Evolutionary conservation across 495 filamentous ascomycete species (phyloP), one percentile per base, ranked within the genome.

Genomic region (Trichoderma orchidacearum): DNA sequence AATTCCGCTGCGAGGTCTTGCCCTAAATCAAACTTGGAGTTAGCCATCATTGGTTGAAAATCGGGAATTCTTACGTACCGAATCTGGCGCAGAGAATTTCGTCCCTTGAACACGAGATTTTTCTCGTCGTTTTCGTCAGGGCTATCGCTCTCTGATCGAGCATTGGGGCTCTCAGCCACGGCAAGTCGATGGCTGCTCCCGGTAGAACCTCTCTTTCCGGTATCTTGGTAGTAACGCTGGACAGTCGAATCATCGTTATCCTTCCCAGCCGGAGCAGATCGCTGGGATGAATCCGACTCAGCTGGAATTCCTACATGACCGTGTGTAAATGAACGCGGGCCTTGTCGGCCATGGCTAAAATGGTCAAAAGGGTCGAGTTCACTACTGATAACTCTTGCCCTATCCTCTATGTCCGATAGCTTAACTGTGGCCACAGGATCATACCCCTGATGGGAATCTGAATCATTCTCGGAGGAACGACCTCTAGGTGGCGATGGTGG

Each of bases 401-500:
- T 23, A 25, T 9, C 15, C 12, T 48, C 41, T 25, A 11, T 27
- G 9, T 11, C 18, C 11, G 21, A 11, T 13, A 17, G 18, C 3
- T 27, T 48, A 13, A 23, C 21, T 4, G 7, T 11, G n/a, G n/a
- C n/a, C 4, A 48, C 13, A 11, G 21, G 27, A 13, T 48, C 18
- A 7, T 7, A 17, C 15, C 9, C 21, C 13, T 27, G 6, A 48
- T 48, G 9, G 41, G 13, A 23, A 4, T 0, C 21, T 28, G 12
- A 53, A 0, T 30, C 30, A 30, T 53, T 17, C 27, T 31, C 28
- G 17, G 28, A 3, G 9, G 17, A 31, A 11, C 27, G 17, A 12
- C 51, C n/a, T 61, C 76, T 79, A 53, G 63, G 59, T 0, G 77
- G 75, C 1, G 78, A 80, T 3, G 77, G 64, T 3, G 74, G 75